A percentile compares a stretch with the other conserved stretches of the same genome.
Conservation (phyloP, 148 eudicot species). For the Tetragonia tetragonoides region DNA sequence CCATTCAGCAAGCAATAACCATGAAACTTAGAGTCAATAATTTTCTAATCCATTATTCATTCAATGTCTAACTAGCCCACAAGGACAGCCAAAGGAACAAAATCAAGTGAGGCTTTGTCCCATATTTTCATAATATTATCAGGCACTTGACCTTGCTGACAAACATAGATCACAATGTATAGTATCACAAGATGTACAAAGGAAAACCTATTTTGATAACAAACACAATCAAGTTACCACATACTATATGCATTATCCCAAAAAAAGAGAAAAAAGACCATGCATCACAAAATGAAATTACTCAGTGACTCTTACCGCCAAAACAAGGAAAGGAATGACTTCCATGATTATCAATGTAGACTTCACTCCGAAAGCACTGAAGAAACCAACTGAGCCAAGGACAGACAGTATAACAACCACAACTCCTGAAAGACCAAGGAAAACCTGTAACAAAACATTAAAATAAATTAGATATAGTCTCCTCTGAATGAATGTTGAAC, state of each 20-base stretch:
- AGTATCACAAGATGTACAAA: neutral
- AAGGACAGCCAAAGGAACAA: neutral
- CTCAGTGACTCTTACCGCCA: conserved; percentile 48
- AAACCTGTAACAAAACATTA: conserved; percentile 45
- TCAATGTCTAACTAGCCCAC: neutral
- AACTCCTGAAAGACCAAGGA: conserved; percentile 69
- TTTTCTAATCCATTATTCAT: too few relatives aligned
- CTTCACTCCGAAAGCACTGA: conserved; percentile 62
- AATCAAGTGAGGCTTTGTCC: neutral
- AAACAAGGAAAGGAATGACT: conserved; percentile 69
- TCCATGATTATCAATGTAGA: conserved; percentile 66
- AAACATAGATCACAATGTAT: neutral
- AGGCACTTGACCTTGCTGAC: neutral
- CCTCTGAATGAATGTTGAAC: neutral
- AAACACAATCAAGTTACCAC: neutral
- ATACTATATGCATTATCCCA: neutral
- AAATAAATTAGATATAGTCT: neutral
- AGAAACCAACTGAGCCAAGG: conserved; percentile 65
- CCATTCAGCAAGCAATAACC: neutral
- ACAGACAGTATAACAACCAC: conserved; percentile 56
- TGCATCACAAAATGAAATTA: neutral
- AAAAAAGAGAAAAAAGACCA: neutral
- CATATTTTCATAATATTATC: neutral
- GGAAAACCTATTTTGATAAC: neutral
- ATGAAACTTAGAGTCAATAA: too few relatives aligned